Base-by-base conservation (phyloP, 2,329 filamentous ascomycete species). In the Cladosporium colombiae region DNA sequence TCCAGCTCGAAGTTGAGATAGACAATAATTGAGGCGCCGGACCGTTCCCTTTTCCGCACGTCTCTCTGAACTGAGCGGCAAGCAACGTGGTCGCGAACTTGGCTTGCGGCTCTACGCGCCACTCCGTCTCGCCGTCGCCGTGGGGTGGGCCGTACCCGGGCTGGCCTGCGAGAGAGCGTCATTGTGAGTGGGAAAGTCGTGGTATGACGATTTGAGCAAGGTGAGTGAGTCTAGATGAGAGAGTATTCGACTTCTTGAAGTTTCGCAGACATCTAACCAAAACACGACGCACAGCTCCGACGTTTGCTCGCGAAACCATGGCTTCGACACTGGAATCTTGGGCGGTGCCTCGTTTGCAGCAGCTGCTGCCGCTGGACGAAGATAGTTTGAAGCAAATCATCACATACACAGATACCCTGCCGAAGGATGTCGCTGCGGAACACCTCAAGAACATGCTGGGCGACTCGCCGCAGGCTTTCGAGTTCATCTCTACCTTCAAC, bases 371-470 rank as follows among this genome's bases (percentile, higher is more conserved):
- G 8, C 83, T 98, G 13, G 93, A 96, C 40, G 88, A 96, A 40
- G 88, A 91, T 14, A 93, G 94, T 49, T 83, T 98, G 35, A 87
- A 88, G 74, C 92, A 98, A 75, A 86, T 97, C 52, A 83, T 98
- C 70, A 88, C 91, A 57, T 97, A 97, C 77, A 88, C 91, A 2
- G 82, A 87, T 40, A 90, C 88, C 0, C 84, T 98, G 10, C 88
- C 92, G 23, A 93, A 90, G 74, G 80, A 88, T 61, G 91, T 90
- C 69, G 91, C 92, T 16, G 92, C 88, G 60, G 89, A 93, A 50
- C 92, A 98, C 78, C 89, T 99, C 68, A 90, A 89, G 77, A 92
- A 95, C 74, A 82, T 99, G 62, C 85, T 99, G 0, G 95, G 94
- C 59, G 92, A 96, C 76, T 93, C 91, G 7, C 87, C 93, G 1